Evolutionary conservation across 75 land plant species (phyloP), one percentile per base, ranked within the genome.

Genomic region (Sequoia sempervirens): DNA sequence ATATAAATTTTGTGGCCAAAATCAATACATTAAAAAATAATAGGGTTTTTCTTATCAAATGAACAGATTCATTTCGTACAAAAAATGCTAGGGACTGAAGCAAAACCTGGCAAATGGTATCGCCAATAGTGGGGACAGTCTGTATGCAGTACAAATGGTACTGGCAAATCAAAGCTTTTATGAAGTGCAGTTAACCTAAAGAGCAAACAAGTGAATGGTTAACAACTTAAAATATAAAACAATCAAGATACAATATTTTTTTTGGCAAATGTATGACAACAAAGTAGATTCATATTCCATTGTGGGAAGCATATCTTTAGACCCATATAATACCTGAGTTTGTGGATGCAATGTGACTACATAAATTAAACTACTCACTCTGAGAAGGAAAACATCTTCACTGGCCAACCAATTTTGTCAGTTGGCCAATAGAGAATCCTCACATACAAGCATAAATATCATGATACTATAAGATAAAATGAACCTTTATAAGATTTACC

Each of bases 101-200:
- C 17, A 87, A 40, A 76, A 95, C 99, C 95, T 87, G 99, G 95
- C 72, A 91, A 85, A 86, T 94, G 96, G 86, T 83, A 91, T 64
- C 99, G 95, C 99, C 99, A 98, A 82, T 94, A 98, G 85, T 98
- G 99, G 17, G 99, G 98, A 72, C 99, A 97, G 82, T 98, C 99
- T 23, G 99, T 96, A 72, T 95, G 99, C 81, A 98, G 76, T 6
- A 96, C 99, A 88, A 98, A 98, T 79, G 95, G 90, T 72, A 89
- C 92, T 5, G 99, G 99, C 47, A 96, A 84, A 89, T 98, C 99
- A 89, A 96, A 98, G 50, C 92, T 90, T 82, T 91, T 92, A 87
- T 98, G 99, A 82, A 98, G 90, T 17, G 91, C 86, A 74, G 93
- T 89, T 70, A 98, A 91, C 11, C 99, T 98, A 70, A 81, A 40